Evolutionary conservation across 2,329 filamentous ascomycete species (phyloP).

Genomic region (Colletotrichum gloeosporioides): DNA sequence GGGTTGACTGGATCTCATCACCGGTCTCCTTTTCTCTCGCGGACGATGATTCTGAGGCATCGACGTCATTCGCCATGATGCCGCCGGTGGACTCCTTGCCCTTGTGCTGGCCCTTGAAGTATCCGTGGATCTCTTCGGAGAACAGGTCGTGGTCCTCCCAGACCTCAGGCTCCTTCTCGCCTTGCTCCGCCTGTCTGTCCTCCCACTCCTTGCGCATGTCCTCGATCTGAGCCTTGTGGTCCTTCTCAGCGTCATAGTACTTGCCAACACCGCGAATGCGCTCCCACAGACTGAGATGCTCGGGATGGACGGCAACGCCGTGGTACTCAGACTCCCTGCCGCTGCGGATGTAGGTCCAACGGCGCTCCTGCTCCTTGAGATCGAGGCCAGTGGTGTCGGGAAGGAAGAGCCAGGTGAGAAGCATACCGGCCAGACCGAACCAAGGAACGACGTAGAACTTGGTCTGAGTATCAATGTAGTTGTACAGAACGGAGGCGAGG

Average conservation of each 20-base stretch:
- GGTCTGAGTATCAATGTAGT: conserved; percentile 84
- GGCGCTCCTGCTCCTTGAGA: conserved; percentile 94
- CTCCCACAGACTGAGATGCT: conserved; percentile 90
- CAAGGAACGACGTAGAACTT: conserved; percentile 95
- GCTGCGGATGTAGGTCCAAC: conserved; percentile 85
- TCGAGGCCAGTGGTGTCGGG: conserved; percentile 98
- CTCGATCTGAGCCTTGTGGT: conserved; percentile 83
- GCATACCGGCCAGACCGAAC: conserved; percentile 88
- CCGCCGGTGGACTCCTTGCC: conserved; percentile 9
- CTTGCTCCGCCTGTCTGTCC: conserved; percentile 49
- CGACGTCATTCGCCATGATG: not conserved
- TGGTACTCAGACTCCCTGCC: conserved; percentile 86
- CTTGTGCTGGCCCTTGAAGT: conserved; percentile 46
- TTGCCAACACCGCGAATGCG: conserved; percentile 79
- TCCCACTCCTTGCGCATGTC: conserved; percentile 77
- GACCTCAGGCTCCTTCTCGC: conserved; percentile 54
- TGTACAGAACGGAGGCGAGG: conserved; percentile 87
- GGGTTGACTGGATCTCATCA: conserved; percentile 7
- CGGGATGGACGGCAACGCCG: conserved; percentile 88
- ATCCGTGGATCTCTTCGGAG: conserved; percentile 58
- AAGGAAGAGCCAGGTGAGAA: conserved; percentile 84
- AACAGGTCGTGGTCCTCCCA: conserved; percentile 55
- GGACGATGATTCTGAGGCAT: conserved; percentile 1
- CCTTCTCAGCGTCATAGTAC: conserved; percentile 80
- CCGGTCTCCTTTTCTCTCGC: conserved; percentile 11